Evolutionary conservation across 192 early-diverging fungal genomes (phyloP).

Genomic region (Linnemannia elongata): DNA sequence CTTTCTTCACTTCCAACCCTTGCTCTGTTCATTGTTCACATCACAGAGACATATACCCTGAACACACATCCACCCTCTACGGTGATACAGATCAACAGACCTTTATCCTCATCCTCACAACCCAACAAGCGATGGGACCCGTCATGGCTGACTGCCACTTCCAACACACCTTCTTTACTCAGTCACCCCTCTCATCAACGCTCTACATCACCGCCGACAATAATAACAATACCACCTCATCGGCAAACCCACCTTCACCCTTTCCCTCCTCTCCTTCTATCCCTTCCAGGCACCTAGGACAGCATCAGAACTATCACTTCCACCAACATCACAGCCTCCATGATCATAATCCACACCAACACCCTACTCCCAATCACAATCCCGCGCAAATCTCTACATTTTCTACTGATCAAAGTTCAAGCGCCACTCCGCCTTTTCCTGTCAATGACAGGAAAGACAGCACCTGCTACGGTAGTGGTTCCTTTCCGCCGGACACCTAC

Average conservation of each 20-base stretch:
- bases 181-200: not conserved
- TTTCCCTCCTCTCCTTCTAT: too few species aligned
- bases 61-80: too few species aligned
- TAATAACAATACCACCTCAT: not conserved
- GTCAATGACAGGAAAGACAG: not conserved
- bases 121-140: not conserved
- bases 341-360: not conserved
- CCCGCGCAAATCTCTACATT: not conserved
- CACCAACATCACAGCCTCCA: not conserved
- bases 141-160: not conserved
- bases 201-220: not conserved
- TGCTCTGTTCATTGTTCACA: too few species aligned
- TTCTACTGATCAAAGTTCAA: not conserved
- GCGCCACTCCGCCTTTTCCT: not conserved
- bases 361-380: not conserved
- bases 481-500: constrained; percentile 1
- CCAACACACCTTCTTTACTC: not conserved
- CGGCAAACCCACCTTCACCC: too few species aligned
- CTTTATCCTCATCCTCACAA: not conserved
- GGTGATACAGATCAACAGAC: too few species aligned
- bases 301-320: not conserved
- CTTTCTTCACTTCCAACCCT: too few species aligned
- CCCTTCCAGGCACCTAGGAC: too few species aligned
- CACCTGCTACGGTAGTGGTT: not conserved
- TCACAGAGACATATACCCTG: too few species aligned